Base-by-base conservation (phyloP, 139 green algal species). In the Ettlia oleoabundans region DNA sequence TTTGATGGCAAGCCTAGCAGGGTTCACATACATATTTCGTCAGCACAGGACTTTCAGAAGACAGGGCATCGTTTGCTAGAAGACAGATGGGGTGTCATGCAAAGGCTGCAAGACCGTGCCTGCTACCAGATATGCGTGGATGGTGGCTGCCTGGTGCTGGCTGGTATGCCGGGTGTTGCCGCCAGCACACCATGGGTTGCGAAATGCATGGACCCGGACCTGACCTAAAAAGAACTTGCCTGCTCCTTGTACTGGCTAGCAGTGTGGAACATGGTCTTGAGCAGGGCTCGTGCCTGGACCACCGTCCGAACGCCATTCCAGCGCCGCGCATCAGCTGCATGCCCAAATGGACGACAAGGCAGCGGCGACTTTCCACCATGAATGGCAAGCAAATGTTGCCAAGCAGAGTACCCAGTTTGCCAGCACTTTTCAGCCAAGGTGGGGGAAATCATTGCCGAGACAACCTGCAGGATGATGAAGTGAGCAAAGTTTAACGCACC, bases 261-360 rank as follows among this genome's bases (percentile, higher is more conserved):
- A 21, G 82, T 61, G 0, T 87, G 74, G 89, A 97, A 97, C 33
- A 94, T 52, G 8, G 89, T 88, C 43, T 89, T 88, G 35, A 97
- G 88, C 86, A 97, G 69, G 41, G 89, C 88, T 4, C 89, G 88
- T 8, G 86, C 89, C 83, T 97, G 92, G 10, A 89, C 80, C 3
- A 93, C 68, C 51, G 67, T 88, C 35, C 88, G 87, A 33, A 97
- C 67, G 32, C 88, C 89, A 18, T 82, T 91, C 94, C 94, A 97
- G 55, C 94, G 90, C 30, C 85, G 87, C 22, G 85, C 88, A 43
- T 96, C 92, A 22, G 86, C 88, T 24, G 92, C 92, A 21, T 88
- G 15, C n/a, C n/a, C n/a, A n/a, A 24, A 52, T 35, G 69, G 4
- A 32, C 55, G 26, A 13, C 41, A 42, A 24, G 69, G 28, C 42